Percentiles rank a stretch among this genome's conserved stretches.
Conservation (phyloP, 1,284 basidiomycete genomes). For the Pseudozyma sp. region DNA sequence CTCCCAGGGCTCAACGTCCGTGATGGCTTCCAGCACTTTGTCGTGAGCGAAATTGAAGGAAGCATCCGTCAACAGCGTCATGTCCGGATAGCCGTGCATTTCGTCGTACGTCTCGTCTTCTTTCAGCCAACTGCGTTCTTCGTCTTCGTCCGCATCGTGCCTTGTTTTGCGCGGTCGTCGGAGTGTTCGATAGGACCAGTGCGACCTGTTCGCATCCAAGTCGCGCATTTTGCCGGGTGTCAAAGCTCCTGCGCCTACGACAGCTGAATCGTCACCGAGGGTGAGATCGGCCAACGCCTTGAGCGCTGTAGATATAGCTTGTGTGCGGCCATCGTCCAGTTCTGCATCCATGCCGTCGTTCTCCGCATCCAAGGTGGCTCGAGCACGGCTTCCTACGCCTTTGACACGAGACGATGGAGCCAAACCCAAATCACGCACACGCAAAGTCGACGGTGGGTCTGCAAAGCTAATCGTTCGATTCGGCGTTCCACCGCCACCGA, state of each 20-base stretch:
- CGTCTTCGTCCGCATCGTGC: constrained; percentile 13
- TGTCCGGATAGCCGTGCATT: constrained; percentile 48
- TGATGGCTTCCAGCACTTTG: constrained; percentile 88
- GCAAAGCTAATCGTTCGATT: constrained; percentile 52
- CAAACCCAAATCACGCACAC: constrained; percentile 32
- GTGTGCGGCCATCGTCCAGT: constrained; percentile 27
- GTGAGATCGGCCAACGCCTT: constrained; percentile 45
- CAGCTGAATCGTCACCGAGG: constrained; percentile 24
- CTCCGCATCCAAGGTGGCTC: not conserved
- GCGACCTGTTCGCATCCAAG: constrained; percentile 30
- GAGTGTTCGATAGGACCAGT: constrained; percentile 45
- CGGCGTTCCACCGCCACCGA: constrained; percentile 27
- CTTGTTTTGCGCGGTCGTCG: constrained; percentile 33
- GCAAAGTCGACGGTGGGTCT: constrained; percentile 33
- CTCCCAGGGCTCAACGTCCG: constrained; percentile 93
- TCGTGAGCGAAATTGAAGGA: constrained; percentile 94
- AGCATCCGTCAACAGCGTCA: constrained; percentile 78
- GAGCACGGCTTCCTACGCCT: constrained; percentile 12
- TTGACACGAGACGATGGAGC: constrained; percentile 14
- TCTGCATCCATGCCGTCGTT: constrained; percentile 10
- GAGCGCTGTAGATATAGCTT: constrained; percentile 40
- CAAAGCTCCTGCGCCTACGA: constrained; percentile 3
- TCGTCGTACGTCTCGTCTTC: constrained; percentile 49
- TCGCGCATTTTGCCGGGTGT: constrained; percentile 23
- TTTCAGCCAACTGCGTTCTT: constrained; percentile 16